Conservation (phyloP, 257 asterid genomes). For the Marsdenia floribunda region DNA sequence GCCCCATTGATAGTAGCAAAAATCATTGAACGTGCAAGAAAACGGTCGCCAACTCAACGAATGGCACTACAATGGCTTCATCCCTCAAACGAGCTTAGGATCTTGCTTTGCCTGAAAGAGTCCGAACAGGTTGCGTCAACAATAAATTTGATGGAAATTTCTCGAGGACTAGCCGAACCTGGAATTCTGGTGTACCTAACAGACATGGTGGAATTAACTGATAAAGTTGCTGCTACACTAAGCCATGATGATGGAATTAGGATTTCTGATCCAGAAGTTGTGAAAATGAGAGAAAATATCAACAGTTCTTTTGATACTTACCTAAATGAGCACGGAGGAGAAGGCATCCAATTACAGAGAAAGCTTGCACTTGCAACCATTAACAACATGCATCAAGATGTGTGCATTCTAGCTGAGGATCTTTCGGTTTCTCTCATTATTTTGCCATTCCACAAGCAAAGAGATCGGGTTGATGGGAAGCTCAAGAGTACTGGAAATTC, state of each 20-base stretch:
- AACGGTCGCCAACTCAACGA: slow-evolving; percentile 65
- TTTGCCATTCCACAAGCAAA: slow-evolving; percentile 82
- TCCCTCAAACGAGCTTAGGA: slow-evolving; percentile 47
- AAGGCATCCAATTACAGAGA: slow-evolving; percentile 48
- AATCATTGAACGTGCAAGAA: slow-evolving; percentile 75
- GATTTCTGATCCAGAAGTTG: slow-evolving; percentile 51
- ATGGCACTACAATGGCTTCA: slow-evolving; percentile 85
- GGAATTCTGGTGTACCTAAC: slow-evolving; percentile 65
- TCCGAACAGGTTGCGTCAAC: slow-evolving; percentile 46
- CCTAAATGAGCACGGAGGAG: slow-evolving; percentile 43
- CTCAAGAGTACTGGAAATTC: slow-evolving; percentile 46
- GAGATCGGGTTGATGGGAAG: slow-evolving; percentile 52
- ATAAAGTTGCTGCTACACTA: slow-evolving; percentile 64
- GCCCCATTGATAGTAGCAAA: slow-evolving; percentile 60
- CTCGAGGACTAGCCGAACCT: slow-evolving; percentile 62
- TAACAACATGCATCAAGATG: slow-evolving; percentile 71
- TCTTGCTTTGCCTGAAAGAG: slow-evolving; percentile 60
- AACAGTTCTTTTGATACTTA: slow-evolving; percentile 33
- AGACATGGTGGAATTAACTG: slow-evolving; percentile 78
- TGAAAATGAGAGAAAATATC: slow-evolving; percentile 59
- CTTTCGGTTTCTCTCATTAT: slow-evolving; percentile 53
- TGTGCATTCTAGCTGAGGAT: slow-evolving; percentile 76
- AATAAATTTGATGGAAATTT: slow-evolving; percentile 58
- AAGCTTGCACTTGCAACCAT: slow-evolving; percentile 76
- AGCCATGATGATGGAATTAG: slow-evolving; percentile 41